phyloP scores from a whole-genome alignment of 2,329 filamentous ascomycete species.

The Amauroascus niger region DNA sequence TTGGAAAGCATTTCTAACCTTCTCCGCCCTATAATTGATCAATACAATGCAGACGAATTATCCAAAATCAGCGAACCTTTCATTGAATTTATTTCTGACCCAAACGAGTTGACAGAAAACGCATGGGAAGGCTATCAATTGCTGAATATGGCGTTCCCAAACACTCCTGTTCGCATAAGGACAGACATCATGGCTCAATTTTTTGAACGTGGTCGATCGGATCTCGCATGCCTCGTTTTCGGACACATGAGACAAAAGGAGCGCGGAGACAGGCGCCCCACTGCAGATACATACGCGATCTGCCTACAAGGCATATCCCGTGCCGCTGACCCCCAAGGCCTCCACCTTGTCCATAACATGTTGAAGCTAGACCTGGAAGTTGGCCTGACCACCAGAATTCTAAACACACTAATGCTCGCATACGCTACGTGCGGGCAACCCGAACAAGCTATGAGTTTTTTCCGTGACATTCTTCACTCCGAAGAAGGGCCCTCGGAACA shows the following conservation, averaged over 20 bases:
- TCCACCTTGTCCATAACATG: constrained; percentile 80
- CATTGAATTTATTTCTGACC: constrained; percentile 57
- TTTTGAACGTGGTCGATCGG: constrained; percentile 64
- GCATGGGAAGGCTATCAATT: constrained; percentile 53
- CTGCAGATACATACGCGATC: constrained; percentile 61
- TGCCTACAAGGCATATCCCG: constrained; percentile 67
- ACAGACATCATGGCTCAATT: constrained; percentile 71
- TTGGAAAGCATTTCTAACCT: constrained; percentile 71
- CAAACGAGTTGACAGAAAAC: constrained; percentile 47
- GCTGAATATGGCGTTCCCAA: constrained; percentile 50
- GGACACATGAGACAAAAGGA: constrained; percentile 83
- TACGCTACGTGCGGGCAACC: constrained; percentile 62
- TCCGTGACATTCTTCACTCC: constrained; percentile 72
- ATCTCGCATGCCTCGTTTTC: constrained; percentile 81
- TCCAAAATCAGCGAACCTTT: constrained; percentile 56
- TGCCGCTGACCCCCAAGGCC: constrained; percentile 50
- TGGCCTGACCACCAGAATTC: constrained; percentile 57
- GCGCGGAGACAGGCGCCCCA: constrained; percentile 55
- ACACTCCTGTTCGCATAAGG: constrained; percentile 55
- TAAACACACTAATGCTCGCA: constrained; percentile 80
- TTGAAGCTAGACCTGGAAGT: constrained; percentile 83
- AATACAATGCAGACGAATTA: constrained; percentile 48
- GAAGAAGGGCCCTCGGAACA: constrained; percentile 78
- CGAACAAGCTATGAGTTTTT: constrained; percentile 62
- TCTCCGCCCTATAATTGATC: constrained; percentile 54